Evolutionary conservation across 495 filamentous ascomycete genomes (phyloP), one percentile per base, ranked within the genome.

Genomic region (Bombardia bombarda): DNA sequence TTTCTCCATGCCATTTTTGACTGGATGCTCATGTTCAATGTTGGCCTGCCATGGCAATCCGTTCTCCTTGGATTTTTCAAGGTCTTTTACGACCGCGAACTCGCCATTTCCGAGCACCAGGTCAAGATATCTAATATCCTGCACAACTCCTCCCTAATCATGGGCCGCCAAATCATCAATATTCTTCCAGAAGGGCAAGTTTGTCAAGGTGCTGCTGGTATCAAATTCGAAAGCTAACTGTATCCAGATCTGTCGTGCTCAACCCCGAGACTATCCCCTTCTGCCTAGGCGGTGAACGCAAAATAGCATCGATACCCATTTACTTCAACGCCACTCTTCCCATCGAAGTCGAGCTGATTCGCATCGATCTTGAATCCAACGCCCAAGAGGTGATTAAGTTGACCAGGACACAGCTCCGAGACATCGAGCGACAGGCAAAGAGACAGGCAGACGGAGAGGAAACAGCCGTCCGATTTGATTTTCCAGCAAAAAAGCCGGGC

Each of bases 141-240:
- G 32, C 81, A 94, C 57, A 96, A 96, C 57, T 73, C 85, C 1
- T 95, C 90, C 6, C 74, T 95, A 53, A 95, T 97, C 41, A 74
- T 94, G 59, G 92, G 92, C 57, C 90, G 86, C 58, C 87, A 95
- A 65, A 90, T 94, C 48, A 88, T 98, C 56, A 88, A 98, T 56
- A 93, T 97, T 58, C 70, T 98, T 21, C 92, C 92, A 2, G 92
- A 98, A 73, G 92, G 92, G 80, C 90, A 61, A 54, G 81, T 66
- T 16, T 23, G 1, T 12, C 13, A 23, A n/a, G n/a, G n/a, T n/a
- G n/a, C 7, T 43, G 42, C 26, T 20, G 10, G 21, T 36, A n/a
- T 18, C 17, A n/a, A n/a, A n/a, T n/a, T n/a, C n/a, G 28, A 26
- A 16, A 22, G 20, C 50, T 60, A 31, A 61, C 51, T 24, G 1